These are phyloP conservation scores for Beauveria sp. DNA, from an alignment of 2,329 filamentous ascomycete species.

Conservation along the genomic window DNA sequence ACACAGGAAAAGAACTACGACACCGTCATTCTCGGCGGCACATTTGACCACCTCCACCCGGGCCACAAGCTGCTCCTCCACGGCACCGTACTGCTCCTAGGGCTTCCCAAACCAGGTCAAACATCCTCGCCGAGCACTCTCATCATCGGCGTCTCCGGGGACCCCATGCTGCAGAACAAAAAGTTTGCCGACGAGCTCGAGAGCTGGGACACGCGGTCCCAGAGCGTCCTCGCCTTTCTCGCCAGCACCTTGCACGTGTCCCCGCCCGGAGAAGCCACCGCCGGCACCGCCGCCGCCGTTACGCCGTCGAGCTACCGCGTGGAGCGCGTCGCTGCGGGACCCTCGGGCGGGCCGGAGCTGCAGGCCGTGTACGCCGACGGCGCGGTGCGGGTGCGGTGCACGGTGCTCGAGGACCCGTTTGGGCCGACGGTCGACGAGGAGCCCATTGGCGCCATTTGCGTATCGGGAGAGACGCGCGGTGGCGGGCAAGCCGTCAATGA, in stretches of 20 bases:
- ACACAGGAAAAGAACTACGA: constrained; percentile 17
- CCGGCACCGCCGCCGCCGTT: constrained; percentile 10
- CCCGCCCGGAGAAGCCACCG: constrained; percentile 19
- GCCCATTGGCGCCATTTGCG: constrained; percentile 69
- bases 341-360: constrained; percentile 19
- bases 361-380: constrained; percentile 50
- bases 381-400: constrained; percentile 62
- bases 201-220: constrained; percentile 68
- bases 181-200: constrained; percentile 77
- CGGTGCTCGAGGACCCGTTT: constrained; percentile 79
- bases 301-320: not conserved
- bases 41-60: constrained; percentile 91
- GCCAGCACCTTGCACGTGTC: constrained; percentile 48
- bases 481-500: constrained; percentile 83
- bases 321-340: not conserved
- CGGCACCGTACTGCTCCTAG: constrained; percentile 68
- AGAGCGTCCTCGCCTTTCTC: constrained; percentile 64
- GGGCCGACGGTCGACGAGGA: constrained; percentile 84
- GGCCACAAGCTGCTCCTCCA: constrained; percentile 95
- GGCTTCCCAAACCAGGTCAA: constrained; percentile 33
- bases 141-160: constrained; percentile 81
- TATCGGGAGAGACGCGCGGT: constrained; percentile 79
- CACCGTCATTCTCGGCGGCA: constrained; percentile 74
- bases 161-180: constrained; percentile 80
- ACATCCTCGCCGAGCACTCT: constrained; percentile 44